Evolutionary conservation across 148 eudicot species (phyloP).

Genomic region (Polygonum maritimum): DNA sequence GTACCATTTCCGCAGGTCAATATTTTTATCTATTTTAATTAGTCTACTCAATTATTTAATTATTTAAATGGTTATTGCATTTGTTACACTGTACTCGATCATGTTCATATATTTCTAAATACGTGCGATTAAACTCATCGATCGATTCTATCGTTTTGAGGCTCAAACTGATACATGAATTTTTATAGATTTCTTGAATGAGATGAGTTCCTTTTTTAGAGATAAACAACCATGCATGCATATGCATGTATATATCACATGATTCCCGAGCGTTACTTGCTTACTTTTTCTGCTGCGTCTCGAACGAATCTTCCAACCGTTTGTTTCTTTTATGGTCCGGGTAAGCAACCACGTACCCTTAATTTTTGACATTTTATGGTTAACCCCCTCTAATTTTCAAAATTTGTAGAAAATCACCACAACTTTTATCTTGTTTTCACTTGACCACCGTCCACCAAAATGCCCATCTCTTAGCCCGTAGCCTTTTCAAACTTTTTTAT

Average conservation of each 20-base stretch:
- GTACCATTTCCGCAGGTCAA: constrained; percentile 41
- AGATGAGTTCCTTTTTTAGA: background rate
- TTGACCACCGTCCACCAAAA: background rate
- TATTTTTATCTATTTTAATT: background rate
- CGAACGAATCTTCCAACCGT: background rate
- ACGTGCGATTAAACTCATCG: background rate
- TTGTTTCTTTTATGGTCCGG: too few species aligned
- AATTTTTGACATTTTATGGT: too few species aligned
- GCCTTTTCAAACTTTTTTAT: background rate
- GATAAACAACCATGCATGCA: background rate
- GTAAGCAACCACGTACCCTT: too few species aligned
- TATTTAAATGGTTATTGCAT: too few species aligned
- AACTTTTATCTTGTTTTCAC: too few species aligned
- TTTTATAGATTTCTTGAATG: background rate
- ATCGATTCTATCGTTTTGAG: background rate
- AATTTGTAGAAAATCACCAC: too few species aligned
- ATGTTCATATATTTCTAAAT: too few species aligned
- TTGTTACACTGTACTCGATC: too few species aligned
- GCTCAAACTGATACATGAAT: background rate
- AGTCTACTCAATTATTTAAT: too few species aligned
- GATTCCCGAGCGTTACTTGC: background rate
- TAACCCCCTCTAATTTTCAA: too few species aligned
- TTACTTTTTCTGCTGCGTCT: background rate
- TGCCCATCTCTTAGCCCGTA: background rate
- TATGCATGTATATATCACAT: background rate